These are phyloP conservation scores for Combretum micranthum DNA, from an alignment of 345 rosid genomes.

Conservation along the genomic window DNA sequence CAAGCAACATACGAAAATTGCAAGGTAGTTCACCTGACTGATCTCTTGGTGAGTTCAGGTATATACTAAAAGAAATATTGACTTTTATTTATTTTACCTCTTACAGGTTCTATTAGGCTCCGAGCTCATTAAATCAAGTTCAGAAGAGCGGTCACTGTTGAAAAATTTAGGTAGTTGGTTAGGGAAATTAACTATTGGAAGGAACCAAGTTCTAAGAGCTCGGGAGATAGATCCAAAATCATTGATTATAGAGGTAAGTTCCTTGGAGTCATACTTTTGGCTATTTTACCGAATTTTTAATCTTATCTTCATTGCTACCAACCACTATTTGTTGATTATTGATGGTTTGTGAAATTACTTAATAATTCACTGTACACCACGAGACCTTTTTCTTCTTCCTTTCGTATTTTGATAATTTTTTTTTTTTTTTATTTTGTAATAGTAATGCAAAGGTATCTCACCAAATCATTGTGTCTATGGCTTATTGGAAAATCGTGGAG, in stretches of 20 bases:
- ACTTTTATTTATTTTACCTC: constrained; percentile 6
- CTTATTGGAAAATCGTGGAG: no score
- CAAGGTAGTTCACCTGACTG: constrained; percentile 49
- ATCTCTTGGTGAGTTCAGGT: not conserved
- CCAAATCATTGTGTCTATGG: no score
- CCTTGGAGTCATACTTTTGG: not conserved
- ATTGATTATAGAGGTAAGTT: constrained; percentile 81
- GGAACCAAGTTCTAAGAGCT: constrained; percentile 87
- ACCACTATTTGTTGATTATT: no score
- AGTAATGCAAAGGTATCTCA: no score
- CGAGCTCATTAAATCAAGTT: constrained; percentile 95
- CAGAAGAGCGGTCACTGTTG: constrained; percentile 91
- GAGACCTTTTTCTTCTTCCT: no score
- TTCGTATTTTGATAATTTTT: no score
- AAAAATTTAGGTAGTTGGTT: constrained; percentile 99
- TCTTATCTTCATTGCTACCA: not conserved
- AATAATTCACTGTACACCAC: no score
- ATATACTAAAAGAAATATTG: not conserved
- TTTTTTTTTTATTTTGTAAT: no score
- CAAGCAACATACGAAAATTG: constrained; percentile 93
- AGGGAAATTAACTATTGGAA: constrained; percentile 94
- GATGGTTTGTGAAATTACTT: no score
- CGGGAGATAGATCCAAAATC: constrained; percentile 98
- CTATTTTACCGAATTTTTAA: not conserved
- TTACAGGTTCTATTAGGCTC: constrained; percentile 89